Percentiles rank a stretch among this genome's conserved stretches.
phyloP scores from a whole-genome alignment of 371 early-diverging fungal species.

The Mucor piriformis region DNA sequence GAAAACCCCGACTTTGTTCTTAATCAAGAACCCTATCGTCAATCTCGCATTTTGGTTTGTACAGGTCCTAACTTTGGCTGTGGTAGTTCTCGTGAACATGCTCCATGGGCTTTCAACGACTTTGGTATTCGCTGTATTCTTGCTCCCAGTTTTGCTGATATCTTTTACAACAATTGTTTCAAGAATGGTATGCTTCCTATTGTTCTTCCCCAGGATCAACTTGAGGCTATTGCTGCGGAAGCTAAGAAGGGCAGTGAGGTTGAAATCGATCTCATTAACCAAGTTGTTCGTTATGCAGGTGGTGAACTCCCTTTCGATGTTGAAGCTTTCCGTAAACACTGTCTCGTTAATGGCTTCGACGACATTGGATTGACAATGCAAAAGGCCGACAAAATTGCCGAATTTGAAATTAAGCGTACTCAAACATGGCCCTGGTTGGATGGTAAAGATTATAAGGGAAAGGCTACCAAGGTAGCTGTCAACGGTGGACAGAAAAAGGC shows the following conservation, averaged over 20 bases:
- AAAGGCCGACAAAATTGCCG: conserved; percentile 54
- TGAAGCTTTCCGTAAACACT: conserved; percentile 62
- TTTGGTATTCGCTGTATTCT: conserved; percentile 74
- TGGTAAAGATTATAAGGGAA: conserved; percentile 53
- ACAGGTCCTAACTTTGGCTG: conserved; percentile 75
- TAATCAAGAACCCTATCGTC: conserved; percentile 60
- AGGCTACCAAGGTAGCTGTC: conserved; percentile 36
- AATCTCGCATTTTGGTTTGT: conserved; percentile 57
- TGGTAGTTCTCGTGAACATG: conserved; percentile 75
- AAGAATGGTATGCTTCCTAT: conserved; percentile 76
- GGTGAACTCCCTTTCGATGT: conserved; percentile 57
- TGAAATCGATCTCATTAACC: conserved; percentile 61
- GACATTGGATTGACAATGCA: conserved; percentile 75
- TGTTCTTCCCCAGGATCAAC: conserved; percentile 39
- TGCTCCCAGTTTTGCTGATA: conserved; percentile 72
- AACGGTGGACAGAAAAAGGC: conserved; percentile 33
- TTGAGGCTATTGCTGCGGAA: conserved; percentile 47
- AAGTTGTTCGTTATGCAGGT: conserved; percentile 43
- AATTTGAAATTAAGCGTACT: conserved; percentile 58
- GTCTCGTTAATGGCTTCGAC: conserved; percentile 70
- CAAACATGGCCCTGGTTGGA: conserved; percentile 67
- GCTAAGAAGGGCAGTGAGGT: conserved; percentile 50
- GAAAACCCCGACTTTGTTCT: conserved; percentile 64
- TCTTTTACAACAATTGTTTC: conserved; percentile 74
- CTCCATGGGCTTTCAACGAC: conserved; percentile 75